phyloP scores from a whole-genome alignment of 73 alveolate genomes.

The Durusdinium trenchii region DNA sequence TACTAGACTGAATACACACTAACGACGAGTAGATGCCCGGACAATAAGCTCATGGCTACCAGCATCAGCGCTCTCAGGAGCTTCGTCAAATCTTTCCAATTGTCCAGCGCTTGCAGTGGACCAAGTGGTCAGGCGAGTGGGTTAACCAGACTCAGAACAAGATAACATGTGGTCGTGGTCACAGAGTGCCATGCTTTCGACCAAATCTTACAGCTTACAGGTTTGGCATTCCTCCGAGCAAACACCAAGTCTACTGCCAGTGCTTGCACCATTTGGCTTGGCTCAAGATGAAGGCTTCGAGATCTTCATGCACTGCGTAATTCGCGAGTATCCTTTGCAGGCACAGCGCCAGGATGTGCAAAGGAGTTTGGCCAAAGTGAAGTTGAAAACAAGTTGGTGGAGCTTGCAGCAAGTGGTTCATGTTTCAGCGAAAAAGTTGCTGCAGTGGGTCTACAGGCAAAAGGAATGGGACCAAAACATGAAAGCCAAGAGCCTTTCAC shows the following conservation, averaged over 20 bases:
- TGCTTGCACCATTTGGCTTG: too few relatives aligned
- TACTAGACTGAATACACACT: too few relatives aligned
- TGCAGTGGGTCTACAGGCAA: neutral
- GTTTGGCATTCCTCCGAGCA: neutral
- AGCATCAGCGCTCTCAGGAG: too few relatives aligned
- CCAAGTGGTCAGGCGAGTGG: conserved; percentile 83
- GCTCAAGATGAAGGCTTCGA: conserved; percentile 31
- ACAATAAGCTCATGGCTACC: too few relatives aligned
- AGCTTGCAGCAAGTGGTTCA: too few relatives aligned
- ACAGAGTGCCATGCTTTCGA: neutral
- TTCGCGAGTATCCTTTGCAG: conserved; percentile 77
- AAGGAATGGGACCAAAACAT: neutral
- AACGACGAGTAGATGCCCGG: too few relatives aligned
- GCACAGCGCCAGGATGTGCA: neutral
- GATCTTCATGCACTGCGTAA: conserved; percentile 47
- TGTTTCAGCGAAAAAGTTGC: neutral
- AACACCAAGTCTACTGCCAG: neutral
- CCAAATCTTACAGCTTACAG: too few relatives aligned
- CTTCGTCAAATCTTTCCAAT: conserved; percentile 67
- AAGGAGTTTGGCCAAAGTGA: neutral
- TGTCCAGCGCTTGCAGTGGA: conserved; percentile 83
- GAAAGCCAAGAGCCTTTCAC: too few relatives aligned
- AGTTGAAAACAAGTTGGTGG: neutral
- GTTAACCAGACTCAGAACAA: too few relatives aligned
- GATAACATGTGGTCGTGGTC: neutral